These are phyloP conservation scores for Irpex rosettiformis DNA, from an alignment of 1,284 basidiomycete genomes.

Conservation along the genomic window DNA sequence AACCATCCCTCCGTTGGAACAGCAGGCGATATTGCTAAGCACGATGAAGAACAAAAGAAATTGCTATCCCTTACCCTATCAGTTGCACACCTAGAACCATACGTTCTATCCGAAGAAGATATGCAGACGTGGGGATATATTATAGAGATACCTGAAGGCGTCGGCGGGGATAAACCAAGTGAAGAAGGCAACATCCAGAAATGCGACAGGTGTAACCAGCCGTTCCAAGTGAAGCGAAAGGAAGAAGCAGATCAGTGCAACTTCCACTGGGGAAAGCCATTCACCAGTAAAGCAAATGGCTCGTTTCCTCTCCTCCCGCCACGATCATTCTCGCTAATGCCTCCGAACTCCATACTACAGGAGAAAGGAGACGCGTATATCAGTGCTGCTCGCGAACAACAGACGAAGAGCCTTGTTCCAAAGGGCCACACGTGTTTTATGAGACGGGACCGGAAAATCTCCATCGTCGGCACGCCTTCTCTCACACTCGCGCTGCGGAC, in stretches of 20 bases:
- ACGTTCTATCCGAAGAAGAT: conserved; percentile 56
- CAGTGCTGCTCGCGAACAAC: conserved; percentile 62
- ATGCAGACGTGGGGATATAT: conserved; percentile 72
- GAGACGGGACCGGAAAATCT: conserved; percentile 68
- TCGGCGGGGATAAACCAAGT: conserved; percentile 59
- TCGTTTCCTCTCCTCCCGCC: conserved; percentile 13
- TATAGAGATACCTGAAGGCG: conserved; percentile 58
- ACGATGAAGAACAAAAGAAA: conserved; percentile 56
- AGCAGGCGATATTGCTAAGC: conserved; percentile 58
- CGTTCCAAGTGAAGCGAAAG: conserved; percentile 63
- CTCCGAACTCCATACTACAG: conserved; percentile 34
- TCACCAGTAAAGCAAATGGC: conserved; percentile 56
- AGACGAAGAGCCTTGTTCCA: conserved; percentile 60
- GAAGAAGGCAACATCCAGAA: conserved; percentile 62
- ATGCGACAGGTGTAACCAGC: conserved; percentile 76
- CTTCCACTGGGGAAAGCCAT: conserved; percentile 82
- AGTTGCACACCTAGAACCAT: conserved; percentile 47
- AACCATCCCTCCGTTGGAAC: conserved; percentile 82
- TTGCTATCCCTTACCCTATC: conserved; percentile 58
- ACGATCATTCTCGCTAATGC: background rate
- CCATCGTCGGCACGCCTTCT: conserved; percentile 75
- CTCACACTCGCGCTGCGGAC: conserved; percentile 35
- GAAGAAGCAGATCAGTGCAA: conserved; percentile 65
- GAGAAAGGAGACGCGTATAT: conserved; percentile 62
- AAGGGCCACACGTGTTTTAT: conserved; percentile 75